Evolutionary conservation across 208 protist species (phyloP).

Genomic region (Endotrypanum monterogeii): DNA sequence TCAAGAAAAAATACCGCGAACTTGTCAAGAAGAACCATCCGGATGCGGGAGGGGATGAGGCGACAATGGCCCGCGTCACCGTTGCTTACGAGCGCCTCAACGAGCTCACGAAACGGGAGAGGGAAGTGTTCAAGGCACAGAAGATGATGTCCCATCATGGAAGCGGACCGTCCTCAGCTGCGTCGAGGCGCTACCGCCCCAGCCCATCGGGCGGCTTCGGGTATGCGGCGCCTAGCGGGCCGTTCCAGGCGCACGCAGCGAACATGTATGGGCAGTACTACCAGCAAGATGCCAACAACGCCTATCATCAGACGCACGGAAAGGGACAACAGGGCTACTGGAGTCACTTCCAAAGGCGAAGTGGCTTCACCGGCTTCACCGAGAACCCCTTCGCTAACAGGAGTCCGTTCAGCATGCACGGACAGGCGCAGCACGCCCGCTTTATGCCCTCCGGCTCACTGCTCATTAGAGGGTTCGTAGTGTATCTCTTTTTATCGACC

Average conservation of each 20-base stretch:
- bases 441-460: conserved; percentile 46
- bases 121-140: conserved; percentile 63
- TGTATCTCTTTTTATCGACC: conserved; percentile 64
- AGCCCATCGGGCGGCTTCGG: conserved; percentile 22
- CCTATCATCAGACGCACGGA: conserved; percentile 32
- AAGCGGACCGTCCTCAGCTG: neutral
- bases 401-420: conserved; percentile 61
- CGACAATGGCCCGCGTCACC: conserved; percentile 73
- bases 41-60: conserved; percentile 75
- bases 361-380: conserved; percentile 24
- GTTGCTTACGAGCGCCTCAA: conserved; percentile 75
- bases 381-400: conserved; percentile 63
- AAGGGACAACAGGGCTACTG: conserved; percentile 49
- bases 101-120: conserved; percentile 53
- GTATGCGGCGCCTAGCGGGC: conserved; percentile 19
- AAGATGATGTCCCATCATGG: conserved; percentile 36
- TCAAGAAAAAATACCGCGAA: conserved; percentile 76
- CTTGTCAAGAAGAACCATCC: conserved; percentile 77
- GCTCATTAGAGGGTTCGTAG: conserved; percentile 60
- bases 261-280: conserved; percentile 38
- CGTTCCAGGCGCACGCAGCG: conserved; percentile 15
- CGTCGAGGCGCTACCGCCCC: conserved; percentile 18
- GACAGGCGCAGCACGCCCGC: conserved; percentile 47
- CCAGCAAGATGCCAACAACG: conserved; percentile 42
- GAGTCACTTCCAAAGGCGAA: conserved; percentile 36